Percentiles rank a stretch among this genome's conserved stretches.
Evolutionary conservation across 1,139 yeast species (phyloP).

Genomic region (Kodamaea arcana): DNA sequence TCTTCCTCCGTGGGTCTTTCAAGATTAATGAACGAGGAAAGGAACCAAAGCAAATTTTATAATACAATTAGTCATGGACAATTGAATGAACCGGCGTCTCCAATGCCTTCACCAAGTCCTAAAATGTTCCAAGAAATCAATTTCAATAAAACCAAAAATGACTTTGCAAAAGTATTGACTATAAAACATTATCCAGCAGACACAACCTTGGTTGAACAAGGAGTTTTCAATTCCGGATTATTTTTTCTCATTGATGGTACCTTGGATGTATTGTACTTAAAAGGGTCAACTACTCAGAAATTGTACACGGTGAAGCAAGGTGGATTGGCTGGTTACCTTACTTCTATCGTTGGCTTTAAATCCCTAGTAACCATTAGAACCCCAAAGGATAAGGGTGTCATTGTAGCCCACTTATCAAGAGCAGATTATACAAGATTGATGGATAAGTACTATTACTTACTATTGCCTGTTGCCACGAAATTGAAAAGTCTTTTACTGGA

Average conservation of each 20-base stretch:
- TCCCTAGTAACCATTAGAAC: constrained; percentile 67
- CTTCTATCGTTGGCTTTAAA: constrained; percentile 73
- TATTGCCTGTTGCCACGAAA: constrained; percentile 72
- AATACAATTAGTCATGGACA: constrained; percentile 20
- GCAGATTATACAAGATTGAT: constrained; percentile 58
- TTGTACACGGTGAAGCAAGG: constrained; percentile 68
- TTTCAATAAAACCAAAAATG: constrained; percentile 45
- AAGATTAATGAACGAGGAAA: constrained; percentile 18
- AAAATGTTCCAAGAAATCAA: constrained; percentile 2
- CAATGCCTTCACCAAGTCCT: constrained; percentile 1
- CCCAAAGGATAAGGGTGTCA: constrained; percentile 51
- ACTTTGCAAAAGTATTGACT: constrained; percentile 61
- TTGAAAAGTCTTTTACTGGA: constrained; percentile 64
- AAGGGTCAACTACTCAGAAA: constrained; percentile 13
- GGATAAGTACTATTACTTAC: constrained; percentile 73
- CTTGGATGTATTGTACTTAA: constrained; percentile 52
- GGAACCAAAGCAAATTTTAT: constrained; percentile 23
- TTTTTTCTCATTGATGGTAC: constrained; percentile 77
- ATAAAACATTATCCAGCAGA: constrained; percentile 55
- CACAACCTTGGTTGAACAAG: constrained; percentile 56
- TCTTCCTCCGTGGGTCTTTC: constrained; percentile 31
- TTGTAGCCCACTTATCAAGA: constrained; percentile 71
- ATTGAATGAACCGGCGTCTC: background rate
- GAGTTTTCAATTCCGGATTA: constrained; percentile 66
- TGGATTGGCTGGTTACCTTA: constrained; percentile 83